phyloP scores from a whole-genome alignment of 345 rosid species.

The Xanthoceras sorbifolium region DNA sequence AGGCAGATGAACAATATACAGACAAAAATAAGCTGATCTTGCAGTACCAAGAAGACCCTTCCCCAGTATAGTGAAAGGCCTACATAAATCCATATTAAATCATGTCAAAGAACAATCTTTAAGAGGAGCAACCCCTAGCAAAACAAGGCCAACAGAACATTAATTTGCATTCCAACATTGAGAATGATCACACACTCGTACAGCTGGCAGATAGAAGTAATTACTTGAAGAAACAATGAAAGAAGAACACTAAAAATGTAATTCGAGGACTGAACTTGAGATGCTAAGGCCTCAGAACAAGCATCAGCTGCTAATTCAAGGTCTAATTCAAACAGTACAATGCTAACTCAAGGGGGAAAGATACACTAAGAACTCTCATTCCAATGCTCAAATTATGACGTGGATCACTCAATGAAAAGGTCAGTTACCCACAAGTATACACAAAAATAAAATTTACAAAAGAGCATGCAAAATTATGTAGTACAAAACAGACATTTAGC shows the following conservation, averaged over 20 bases:
- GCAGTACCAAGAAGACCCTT: conserved; percentile 87
- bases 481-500: neutral
- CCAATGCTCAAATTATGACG: neutral
- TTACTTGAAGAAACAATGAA: neutral
- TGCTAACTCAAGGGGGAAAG: neutral
- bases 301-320: neutral
- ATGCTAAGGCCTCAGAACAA: neutral
- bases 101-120: conserved; percentile 17
- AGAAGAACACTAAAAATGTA: neutral
- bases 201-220: neutral
- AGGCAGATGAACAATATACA: conserved; percentile 85
- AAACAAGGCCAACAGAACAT: neutral
- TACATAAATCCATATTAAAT: conserved; percentile 34
- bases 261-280: neutral
- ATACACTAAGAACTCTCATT: neutral
- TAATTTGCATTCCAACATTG: neutral
- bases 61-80: conserved; percentile 70
- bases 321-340: neutral
- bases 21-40: conserved; percentile 93
- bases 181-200: neutral
- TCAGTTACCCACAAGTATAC: neutral
- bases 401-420: neutral
- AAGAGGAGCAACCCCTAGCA: neutral
- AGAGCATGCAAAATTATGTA: conserved; percentile 13
- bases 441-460: neutral